These are phyloP conservation scores for Penicillium ucsense DNA, from an alignment of 495 filamentous ascomycete species.

Conservation along the genomic window DNA sequence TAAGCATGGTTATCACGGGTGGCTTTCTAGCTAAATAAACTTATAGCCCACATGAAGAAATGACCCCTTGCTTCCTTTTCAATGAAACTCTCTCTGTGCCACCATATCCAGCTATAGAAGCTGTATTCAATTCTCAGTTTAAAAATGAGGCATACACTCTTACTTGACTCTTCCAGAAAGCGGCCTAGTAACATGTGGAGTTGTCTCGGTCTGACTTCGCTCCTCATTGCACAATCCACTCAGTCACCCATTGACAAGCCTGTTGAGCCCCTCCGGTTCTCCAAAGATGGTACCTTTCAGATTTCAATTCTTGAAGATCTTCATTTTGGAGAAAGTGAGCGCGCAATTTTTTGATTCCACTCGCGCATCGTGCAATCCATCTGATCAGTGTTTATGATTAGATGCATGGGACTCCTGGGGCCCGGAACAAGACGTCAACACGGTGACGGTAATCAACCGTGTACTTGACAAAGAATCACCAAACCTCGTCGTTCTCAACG, in stretches of 20 bases:
- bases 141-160: too few species aligned
- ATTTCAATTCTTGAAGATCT: slow-evolving; percentile 32
- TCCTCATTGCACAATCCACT: not conserved
- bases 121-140: too few species aligned
- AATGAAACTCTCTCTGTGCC: too few species aligned
- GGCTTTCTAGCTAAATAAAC: too few species aligned
- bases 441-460: slow-evolving; percentile 45
- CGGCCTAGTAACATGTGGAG: not conserved
- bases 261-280: not conserved
- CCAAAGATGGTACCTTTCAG: slow-evolving; percentile 1
- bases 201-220: not conserved
- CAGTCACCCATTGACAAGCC: not conserved
- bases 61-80: too few species aligned
- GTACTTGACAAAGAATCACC: slow-evolving; percentile 45
- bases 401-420: slow-evolving; percentile 42
- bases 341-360: not conserved
- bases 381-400: slow-evolving; percentile 14
- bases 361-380: not conserved
- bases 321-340: slow-evolving; percentile 49
- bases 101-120: too few species aligned
- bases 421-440: slow-evolving; percentile 49
- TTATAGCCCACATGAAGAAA: too few species aligned
- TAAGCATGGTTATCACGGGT: too few species aligned
- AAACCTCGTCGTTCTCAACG: slow-evolving; percentile 57
- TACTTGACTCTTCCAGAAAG: too few species aligned